Evolutionary conservation across 306 rosid species (phyloP).

Genomic region (Medicago lupulina): DNA sequence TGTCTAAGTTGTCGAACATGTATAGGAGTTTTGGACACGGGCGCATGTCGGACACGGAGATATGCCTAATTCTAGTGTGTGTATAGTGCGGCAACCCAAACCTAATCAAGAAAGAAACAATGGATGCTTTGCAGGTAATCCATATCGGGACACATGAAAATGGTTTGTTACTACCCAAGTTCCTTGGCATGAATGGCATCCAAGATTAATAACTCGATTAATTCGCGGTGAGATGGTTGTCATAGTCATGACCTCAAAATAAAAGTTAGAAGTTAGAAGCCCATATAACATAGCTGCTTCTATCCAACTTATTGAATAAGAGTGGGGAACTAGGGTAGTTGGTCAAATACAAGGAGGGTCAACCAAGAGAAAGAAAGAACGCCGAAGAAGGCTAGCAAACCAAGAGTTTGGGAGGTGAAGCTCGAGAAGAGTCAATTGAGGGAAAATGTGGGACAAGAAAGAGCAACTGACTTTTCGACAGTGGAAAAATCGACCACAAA

Average conservation of each 20-base stretch:
- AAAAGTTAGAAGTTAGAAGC: neutral
- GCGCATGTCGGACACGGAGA: neutral
- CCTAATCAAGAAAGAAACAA: neutral
- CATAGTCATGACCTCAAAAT: neutral
- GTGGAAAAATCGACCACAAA: constrained; percentile 2
- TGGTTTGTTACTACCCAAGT: neutral
- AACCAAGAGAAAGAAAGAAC: neutral
- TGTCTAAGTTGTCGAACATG: neutral
- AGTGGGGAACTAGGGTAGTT: neutral
- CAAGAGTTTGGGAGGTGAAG: neutral
- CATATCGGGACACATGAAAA: neutral
- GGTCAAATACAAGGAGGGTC: neutral
- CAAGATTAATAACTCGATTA: neutral
- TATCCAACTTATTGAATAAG: neutral
- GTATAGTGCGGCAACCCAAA: neutral
- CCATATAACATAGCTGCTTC: neutral
- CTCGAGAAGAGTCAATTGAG: neutral
- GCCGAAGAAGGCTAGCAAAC: neutral
- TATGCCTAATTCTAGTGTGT: neutral
- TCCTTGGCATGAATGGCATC: neutral
- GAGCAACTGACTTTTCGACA: neutral
- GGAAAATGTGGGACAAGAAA: neutral
- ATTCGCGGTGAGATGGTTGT: neutral
- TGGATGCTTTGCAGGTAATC: neutral
- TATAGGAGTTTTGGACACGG: neutral